Conservation (phyloP, 2,329 filamentous ascomycete species). For the Ophiosphaerella herpotricha region DNA sequence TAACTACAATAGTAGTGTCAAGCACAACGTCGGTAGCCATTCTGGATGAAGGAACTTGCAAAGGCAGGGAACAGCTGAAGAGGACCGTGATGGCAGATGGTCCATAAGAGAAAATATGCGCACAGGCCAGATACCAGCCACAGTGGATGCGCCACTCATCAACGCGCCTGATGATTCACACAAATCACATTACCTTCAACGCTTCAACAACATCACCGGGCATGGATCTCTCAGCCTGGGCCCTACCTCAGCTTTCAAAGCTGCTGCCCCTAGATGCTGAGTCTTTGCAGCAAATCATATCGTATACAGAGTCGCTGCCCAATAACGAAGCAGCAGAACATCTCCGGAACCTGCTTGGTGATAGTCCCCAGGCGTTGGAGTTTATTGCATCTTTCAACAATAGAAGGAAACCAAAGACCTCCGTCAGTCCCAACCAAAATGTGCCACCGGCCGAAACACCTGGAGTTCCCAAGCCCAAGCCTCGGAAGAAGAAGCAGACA, state of each 20-base stretch:
- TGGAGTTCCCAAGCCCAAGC: slow-evolving; percentile 41
- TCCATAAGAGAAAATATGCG: slow-evolving; percentile 5
- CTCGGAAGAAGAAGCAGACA: slow-evolving; percentile 50
- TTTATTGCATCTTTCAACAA: slow-evolving; percentile 79
- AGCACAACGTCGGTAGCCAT: slow-evolving; percentile 71
- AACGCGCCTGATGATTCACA: slow-evolving; percentile 26
- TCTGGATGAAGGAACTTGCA: slow-evolving; percentile 2
- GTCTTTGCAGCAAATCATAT: slow-evolving; percentile 80
- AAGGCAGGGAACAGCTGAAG: not conserved
- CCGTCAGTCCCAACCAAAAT: slow-evolving; percentile 18
- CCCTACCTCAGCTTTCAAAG: slow-evolving; percentile 72
- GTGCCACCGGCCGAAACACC: slow-evolving; percentile 26
- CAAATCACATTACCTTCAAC: not conserved
- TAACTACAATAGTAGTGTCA: slow-evolving; percentile 80
- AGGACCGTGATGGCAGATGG: slow-evolving; percentile 26
- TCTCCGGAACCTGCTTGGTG: slow-evolving; percentile 84
- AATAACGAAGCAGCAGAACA: slow-evolving; percentile 80
- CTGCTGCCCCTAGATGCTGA: slow-evolving; percentile 84
- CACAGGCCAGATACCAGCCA: slow-evolving; percentile 16
- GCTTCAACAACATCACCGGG: slow-evolving; percentile 7
- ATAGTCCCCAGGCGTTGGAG: slow-evolving; percentile 74
- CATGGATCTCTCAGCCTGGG: slow-evolving; percentile 58
- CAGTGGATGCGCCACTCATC: slow-evolving; percentile 16
- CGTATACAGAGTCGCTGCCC: slow-evolving; percentile 77
- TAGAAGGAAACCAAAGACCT: slow-evolving; percentile 52